phyloP scores from a whole-genome alignment of 495 filamentous ascomycete species.

The Aspergillus incahuasiensis region DNA sequence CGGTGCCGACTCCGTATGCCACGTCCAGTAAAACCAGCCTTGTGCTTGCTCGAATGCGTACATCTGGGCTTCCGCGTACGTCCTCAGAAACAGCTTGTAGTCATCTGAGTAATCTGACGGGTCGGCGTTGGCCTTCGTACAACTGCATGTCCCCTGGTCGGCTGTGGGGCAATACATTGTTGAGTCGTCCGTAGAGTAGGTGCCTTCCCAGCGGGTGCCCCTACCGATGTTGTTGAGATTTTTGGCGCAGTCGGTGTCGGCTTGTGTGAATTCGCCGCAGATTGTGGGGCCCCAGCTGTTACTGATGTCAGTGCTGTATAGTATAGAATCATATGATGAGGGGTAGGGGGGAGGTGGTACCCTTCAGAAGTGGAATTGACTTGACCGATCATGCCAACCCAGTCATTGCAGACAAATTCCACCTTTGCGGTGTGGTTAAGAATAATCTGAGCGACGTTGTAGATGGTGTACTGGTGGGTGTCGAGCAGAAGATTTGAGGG shows the following conservation, averaged over 20 bases:
- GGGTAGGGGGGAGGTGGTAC: conserved; percentile 32
- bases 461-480: conserved; percentile 91
- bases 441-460: conserved; percentile 70
- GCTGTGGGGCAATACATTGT: conserved; percentile 67
- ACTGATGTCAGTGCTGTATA: conserved; percentile 4
- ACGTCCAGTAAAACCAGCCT: conserved; percentile 99
- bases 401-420: conserved; percentile 77
- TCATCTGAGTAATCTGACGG: conserved; percentile 57
- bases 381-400: conserved; percentile 69
- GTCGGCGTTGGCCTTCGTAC: conserved; percentile 69
- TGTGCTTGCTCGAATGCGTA: conserved; percentile 79
- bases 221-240: conserved; percentile 86
- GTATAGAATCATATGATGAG: background rate
- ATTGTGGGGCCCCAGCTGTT: conserved; percentile 85
- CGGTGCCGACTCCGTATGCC: conserved; percentile 69
- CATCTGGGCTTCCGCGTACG: conserved; percentile 97
- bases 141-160: conserved; percentile 59
- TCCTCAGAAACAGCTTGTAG: conserved; percentile 83
- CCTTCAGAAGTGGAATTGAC: conserved; percentile 70
- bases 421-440: conserved; percentile 72
- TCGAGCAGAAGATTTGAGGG: conserved; percentile 65
- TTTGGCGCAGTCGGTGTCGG: conserved; percentile 89
- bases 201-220: conserved; percentile 90
- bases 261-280: conserved; percentile 96
- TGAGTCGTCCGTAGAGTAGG: conserved; percentile 55